Conservation (phyloP, 1,139 yeast genomes). For the Scheffersomyces segobiensis region DNA sequence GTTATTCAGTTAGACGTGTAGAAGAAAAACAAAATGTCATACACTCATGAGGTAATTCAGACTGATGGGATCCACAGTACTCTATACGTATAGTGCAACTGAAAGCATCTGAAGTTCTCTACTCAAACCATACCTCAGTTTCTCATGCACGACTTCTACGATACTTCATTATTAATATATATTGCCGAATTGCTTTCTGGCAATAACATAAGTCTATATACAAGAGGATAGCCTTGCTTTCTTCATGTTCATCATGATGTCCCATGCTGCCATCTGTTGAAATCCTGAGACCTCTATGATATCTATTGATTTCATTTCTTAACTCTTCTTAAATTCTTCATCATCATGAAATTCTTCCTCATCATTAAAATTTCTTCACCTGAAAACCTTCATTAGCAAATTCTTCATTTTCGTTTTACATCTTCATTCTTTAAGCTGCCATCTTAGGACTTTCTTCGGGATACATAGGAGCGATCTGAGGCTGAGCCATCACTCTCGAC, state of each 20-base stretch:
- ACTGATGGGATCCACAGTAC: background rate
- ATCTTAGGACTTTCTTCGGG: constrained; percentile 60
- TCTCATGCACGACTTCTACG: background rate
- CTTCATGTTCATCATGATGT: background rate
- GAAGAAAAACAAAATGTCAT: background rate
- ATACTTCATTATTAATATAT: background rate
- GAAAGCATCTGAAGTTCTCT: too few species aligned
- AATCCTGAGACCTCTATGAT: background rate
- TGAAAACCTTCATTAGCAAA: background rate
- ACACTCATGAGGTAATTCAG: background rate
- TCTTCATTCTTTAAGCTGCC: constrained; percentile 35
- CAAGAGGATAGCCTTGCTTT: background rate
- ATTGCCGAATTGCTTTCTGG: background rate
- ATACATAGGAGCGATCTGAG: constrained; percentile 76
- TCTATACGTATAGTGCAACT: background rate
- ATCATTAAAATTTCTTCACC: too few species aligned
- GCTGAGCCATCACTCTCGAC: constrained; percentile 88
- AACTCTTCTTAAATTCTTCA: background rate
- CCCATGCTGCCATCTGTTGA: background rate
- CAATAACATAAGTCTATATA: background rate
- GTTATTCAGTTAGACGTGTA: background rate
- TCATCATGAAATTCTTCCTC: background rate
- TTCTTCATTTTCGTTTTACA: background rate
- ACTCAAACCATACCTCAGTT: too few species aligned
- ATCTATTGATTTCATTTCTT: background rate